These are phyloP conservation scores for Nicotiana rustica DNA, from an alignment of 305 asterid genomes.

Conservation along the genomic window DNA sequence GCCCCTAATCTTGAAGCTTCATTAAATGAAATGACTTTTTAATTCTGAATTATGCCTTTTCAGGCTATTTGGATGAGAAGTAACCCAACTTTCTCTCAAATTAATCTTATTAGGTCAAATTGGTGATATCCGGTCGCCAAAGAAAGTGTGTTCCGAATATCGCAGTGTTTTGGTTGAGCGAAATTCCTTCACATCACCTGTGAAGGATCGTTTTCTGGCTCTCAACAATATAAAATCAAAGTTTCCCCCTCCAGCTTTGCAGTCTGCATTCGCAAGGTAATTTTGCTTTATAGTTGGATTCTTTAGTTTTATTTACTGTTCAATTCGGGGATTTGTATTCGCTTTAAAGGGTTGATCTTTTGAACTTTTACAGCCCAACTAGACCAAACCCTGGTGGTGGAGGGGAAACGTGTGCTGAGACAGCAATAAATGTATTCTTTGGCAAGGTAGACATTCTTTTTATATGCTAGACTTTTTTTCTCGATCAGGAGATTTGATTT, in stretches of 20 bases:
- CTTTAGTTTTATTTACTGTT: conserved; percentile 6
- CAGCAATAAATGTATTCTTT: conserved; percentile 83
- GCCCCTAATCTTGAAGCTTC: conserved; percentile 29
- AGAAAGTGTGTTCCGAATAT: conserved; percentile 77
- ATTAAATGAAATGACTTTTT: neutral
- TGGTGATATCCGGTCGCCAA: conserved; percentile 90
- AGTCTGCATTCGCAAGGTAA: conserved; percentile 97
- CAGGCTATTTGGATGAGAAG: neutral
- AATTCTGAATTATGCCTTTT: neutral
- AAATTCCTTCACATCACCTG: conserved; percentile 93
- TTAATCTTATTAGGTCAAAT: conserved; percentile 62
- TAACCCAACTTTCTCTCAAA: neutral
- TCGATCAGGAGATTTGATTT: neutral
- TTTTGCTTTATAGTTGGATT: conserved; percentile 16
- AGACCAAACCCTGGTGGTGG: conserved; percentile 97
- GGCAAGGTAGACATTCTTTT: conserved; percentile 66
- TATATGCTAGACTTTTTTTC: conserved; percentile 8
- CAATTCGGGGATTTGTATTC: conserved; percentile 34
- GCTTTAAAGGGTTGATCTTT: conserved; percentile 35
- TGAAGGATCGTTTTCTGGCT: conserved; percentile 86
- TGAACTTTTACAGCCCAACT: conserved; percentile 78
- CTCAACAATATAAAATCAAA: conserved; percentile 81
- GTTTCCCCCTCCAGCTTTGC: conserved; percentile 76
- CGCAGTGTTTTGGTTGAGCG: conserved; percentile 92
- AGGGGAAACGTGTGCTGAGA: conserved; percentile 99